Base-by-base conservation (phyloP, 257 asterid species). In the Forsythia viridissima region DNA sequence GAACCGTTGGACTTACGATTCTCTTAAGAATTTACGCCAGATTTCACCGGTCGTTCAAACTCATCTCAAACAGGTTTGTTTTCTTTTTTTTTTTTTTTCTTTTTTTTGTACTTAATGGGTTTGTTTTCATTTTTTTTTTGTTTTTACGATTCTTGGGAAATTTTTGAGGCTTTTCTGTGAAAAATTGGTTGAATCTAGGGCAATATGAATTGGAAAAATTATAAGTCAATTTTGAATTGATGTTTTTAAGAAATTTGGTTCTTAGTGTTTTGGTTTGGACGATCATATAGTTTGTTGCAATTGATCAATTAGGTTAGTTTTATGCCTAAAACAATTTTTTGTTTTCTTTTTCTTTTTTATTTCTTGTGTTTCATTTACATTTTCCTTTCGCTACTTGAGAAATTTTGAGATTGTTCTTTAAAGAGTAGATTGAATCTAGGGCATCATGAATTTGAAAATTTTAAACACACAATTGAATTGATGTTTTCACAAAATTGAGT, bases 1-100 rank as follows among this genome's bases (percentile, higher is more conserved):
- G 3, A 86, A 77, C 75, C 82, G 97, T 8, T 96, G 97, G 97
- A 88, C 82, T 71, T 93, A 86, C 76, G 97, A 92, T 63, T 91
- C 97, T 40, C 93, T 96, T 41, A 93, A 93, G 85, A 96, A 92
- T 86, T 84, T 96, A 87, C 90, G 93, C 13, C 96, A 93, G 89
- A 96, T 93, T 76, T 93, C 99, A 15, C 97, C 97, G 13, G 81
- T 75, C 71, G 99, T 96, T 80, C 99, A 96, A 72, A 81, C 83
- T 70, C 99, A 96, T 87, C 99, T 96, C 80, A 92, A 92, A 73
- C 90, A 90, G 99, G 99, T 90, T 42, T 2, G 6, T 34, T 40
- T 4, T 7, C 1, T 67, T 51, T 13, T 71, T 71, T 37, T 34
- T 42, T 16, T 6, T 68, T 0, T 4, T 40, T n/a, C n/a, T n/a